phyloP scores from a whole-genome alignment of 179 eudicot genomes.

The Pouteria campechiana region DNA sequence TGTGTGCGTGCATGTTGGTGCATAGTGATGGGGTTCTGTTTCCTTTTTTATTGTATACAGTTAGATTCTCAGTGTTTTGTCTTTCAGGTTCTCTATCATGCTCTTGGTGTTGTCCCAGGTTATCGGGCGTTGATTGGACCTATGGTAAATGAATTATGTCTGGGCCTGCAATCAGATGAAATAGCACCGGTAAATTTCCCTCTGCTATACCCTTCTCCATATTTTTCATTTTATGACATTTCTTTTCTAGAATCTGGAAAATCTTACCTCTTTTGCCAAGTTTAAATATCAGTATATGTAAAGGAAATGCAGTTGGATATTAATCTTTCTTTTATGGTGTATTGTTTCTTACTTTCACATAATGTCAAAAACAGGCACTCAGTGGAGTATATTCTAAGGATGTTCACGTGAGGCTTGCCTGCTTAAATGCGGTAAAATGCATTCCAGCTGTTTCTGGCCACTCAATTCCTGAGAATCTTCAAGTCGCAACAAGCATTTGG shows the following conservation, averaged over 20 bases:
- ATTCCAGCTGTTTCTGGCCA: constrained; percentile 85
- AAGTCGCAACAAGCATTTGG: constrained; percentile 92
- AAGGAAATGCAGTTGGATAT: neutral
- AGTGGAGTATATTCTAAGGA: constrained; percentile 89
- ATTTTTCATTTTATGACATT: no score
- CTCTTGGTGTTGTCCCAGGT: constrained; percentile 78
- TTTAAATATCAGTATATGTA: no score
- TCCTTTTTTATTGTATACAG: constrained; percentile 1
- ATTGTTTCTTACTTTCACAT: constrained; percentile 4
- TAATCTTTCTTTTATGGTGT: neutral
- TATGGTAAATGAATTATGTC: constrained; percentile 85
- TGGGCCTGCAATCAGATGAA: constrained; percentile 76
- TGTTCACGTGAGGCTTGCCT: constrained; percentile 85
- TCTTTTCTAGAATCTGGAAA: neutral
- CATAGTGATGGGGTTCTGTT: neutral
- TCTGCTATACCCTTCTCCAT: constrained; percentile 12
- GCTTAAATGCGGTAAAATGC: constrained; percentile 91
- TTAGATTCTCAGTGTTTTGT: constrained; percentile 6
- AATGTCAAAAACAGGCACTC: constrained; percentile 48
- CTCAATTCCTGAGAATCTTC: constrained; percentile 63
- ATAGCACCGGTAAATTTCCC: constrained; percentile 87
- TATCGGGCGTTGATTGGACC: constrained; percentile 75
- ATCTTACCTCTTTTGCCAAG: neutral
- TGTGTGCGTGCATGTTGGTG: no score
- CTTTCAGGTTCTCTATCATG: constrained; percentile 84